Evolutionary conservation across 371 early-diverging fungal species (phyloP), one percentile per base, ranked within the genome.

Genomic region (Mucor indicus): DNA sequence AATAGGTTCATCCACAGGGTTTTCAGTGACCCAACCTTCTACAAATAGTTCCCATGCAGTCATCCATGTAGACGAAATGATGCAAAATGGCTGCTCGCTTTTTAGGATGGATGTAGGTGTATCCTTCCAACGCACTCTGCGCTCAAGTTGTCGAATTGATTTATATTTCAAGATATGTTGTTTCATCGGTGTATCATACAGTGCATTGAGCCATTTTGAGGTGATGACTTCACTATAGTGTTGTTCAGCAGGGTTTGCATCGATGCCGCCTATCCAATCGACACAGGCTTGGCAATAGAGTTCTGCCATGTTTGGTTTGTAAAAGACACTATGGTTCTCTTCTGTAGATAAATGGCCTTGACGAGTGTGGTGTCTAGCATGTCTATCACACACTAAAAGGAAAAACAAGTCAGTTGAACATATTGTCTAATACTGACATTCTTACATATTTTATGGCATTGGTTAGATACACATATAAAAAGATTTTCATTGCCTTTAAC

Each of bases 211-310:
- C 61, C 61, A 65, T 2, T 29, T 13, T 2, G 15, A 10, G 11
- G 45, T 23, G 10, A 59, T 54, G 1, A 38, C 7, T 7, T 22
- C 11, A 31, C 50, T 56, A 11, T 57, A 25, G 32, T 55, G 51
- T 37, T 53, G 60, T 38, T 68, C 68, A 4, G 68, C 68, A 8
- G 53, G 54, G 40, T 63, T 49, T 11, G 49, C 22, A 13, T 49
- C 53, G 6, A 43, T 12, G 15, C 63, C 64, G 3, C 68, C 68
- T 60, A 67, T 63, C 67, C 67, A 62, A 47, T 62, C 67, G 1
- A 62, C 51, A 32, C 67, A 67, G 5, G 31, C 11, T 38, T 62
- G 62, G 38, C 67, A 67, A 15, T 57, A 67, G 25, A 67, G 21
- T 43, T 67, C 67, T 4, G 48, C 47, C 23, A 50, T 62, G 44